Evolutionary conservation across 306 rosid genomes (phyloP).

Genomic region (Quercus parvula): DNA sequence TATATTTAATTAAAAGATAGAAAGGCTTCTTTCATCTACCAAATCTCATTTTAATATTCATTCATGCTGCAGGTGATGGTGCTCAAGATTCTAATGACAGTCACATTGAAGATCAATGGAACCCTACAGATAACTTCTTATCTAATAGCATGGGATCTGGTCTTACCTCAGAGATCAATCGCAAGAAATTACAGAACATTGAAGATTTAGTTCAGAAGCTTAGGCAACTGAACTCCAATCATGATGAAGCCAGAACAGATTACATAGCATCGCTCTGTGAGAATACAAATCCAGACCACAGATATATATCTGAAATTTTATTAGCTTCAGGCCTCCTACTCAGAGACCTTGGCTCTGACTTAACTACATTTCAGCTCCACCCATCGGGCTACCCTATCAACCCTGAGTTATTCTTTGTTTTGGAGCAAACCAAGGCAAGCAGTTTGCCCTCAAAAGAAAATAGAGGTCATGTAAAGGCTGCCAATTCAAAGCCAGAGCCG

Average conservation of each 20-base stretch:
- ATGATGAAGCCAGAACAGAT: constrained; percentile 71
- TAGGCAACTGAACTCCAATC: constrained; percentile 63
- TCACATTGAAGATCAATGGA: constrained; percentile 54
- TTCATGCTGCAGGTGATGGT: constrained; percentile 39
- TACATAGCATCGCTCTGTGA: constrained; percentile 80
- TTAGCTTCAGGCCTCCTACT: constrained; percentile 84
- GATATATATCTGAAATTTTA: constrained; percentile 80
- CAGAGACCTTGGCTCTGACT: constrained; percentile 64
- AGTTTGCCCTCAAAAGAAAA: constrained; percentile 55
- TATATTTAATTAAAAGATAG: not conserved
- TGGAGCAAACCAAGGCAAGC: constrained; percentile 88
- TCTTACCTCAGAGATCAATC: constrained; percentile 50
- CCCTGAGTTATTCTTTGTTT: constrained; percentile 77
- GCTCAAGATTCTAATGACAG: constrained; percentile 38
- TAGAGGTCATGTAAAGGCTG: constrained; percentile 28
- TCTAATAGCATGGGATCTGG: constrained; percentile 38
- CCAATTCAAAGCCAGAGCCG: constrained; percentile 24
- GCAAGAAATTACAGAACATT: constrained; percentile 67
- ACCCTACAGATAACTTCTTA: constrained; percentile 28
- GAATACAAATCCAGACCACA: constrained; percentile 72
- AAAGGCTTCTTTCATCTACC: not conserved
- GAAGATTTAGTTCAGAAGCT: constrained; percentile 84
- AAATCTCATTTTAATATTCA: constrained; percentile 20
- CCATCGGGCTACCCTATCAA: constrained; percentile 77
- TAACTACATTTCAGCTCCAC: constrained; percentile 69